A percentile compares a stretch with the other conserved stretches of the same genome.
Conservation (phyloP, 352 stramenopile genomes). For the Phytophthora melonis region DNA sequence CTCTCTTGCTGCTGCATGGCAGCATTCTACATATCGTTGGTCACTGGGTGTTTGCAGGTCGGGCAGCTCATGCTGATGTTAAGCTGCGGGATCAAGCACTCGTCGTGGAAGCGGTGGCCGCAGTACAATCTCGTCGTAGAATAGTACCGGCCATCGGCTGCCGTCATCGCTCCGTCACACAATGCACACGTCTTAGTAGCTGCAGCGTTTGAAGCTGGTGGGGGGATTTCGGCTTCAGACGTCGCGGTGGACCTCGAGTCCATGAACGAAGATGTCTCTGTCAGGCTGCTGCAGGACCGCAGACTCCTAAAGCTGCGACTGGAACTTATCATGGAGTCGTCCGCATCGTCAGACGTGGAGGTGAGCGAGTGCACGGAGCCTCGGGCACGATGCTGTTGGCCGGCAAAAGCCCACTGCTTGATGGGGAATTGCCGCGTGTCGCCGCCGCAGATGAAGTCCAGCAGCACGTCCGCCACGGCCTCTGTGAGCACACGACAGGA, state of each 20-base stretch:
- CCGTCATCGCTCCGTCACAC: slow-evolving; percentile 24
- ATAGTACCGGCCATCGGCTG: slow-evolving; percentile 14
- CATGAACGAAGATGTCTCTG: slow-evolving; percentile 12
- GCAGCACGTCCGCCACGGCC: slow-evolving; percentile 29
- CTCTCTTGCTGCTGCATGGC: background rate
- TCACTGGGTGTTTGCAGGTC: slow-evolving; percentile 34
- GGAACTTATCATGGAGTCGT: slow-evolving; percentile 9
- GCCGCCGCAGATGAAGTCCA: slow-evolving; percentile 35
- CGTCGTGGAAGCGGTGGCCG: slow-evolving; percentile 62
- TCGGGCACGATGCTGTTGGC: slow-evolving; percentile 25
- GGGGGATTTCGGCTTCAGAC: slow-evolving; percentile 1
- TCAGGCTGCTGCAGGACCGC: slow-evolving; percentile 13
- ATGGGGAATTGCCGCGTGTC: slow-evolving; percentile 28
- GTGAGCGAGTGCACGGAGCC: slow-evolving; percentile 30
- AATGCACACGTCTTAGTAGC: slow-evolving; percentile 22
- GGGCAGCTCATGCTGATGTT: slow-evolving; percentile 53
- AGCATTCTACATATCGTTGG: slow-evolving; percentile 19
- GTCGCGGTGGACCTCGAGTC: background rate
- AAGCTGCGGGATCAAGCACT: slow-evolving; percentile 55
- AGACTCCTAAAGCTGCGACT: slow-evolving; percentile 10
- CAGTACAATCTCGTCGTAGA: slow-evolving; percentile 44
- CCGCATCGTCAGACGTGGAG: slow-evolving; percentile 31
- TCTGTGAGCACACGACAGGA: slow-evolving; percentile 33
- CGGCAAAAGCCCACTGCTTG: slow-evolving; percentile 41
- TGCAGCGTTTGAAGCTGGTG: background rate